Conservation (phyloP, 2,329 filamentous ascomycete genomes). For the Trichoderma koningiopsis region DNA sequence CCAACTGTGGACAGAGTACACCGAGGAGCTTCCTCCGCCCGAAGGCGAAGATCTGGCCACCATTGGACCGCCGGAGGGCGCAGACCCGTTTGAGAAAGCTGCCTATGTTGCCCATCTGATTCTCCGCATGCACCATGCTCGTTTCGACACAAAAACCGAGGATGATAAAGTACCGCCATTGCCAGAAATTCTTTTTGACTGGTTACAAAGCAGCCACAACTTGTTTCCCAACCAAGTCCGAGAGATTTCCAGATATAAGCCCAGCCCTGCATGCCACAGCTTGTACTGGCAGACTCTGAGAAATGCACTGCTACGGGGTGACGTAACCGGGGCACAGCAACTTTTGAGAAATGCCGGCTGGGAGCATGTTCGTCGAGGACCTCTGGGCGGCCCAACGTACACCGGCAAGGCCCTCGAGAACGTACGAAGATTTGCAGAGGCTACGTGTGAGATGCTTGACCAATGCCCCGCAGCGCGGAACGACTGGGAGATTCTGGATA, state of each 20-base stretch:
- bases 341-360: constrained; percentile 77
- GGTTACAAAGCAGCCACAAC: constrained; percentile 77
- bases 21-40: constrained; percentile 50
- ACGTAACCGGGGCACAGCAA: constrained; percentile 65
- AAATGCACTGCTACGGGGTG: constrained; percentile 72
- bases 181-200: constrained; percentile 78
- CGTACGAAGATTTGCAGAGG: constrained; percentile 70
- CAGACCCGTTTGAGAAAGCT: constrained; percentile 71
- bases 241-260: constrained; percentile 63
- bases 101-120: constrained; percentile 77
- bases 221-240: constrained; percentile 68
- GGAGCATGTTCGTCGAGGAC: constrained; percentile 71
- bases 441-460: constrained; percentile 69
- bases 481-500: constrained; percentile 81
- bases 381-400: constrained; percentile 68
- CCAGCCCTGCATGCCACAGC: constrained; percentile 73
- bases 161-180: constrained; percentile 56
- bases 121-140: constrained; percentile 74
- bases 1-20: constrained; percentile 58
- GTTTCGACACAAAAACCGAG: constrained; percentile 44
- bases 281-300: constrained; percentile 88
- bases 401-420: constrained; percentile 75
- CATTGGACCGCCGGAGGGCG: constrained; percentile 65
- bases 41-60: constrained; percentile 59
- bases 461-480: constrained; percentile 69